These are phyloP conservation scores for Acacia melanoxylon DNA, from an alignment of 306 rosid species.

Conservation along the genomic window DNA sequence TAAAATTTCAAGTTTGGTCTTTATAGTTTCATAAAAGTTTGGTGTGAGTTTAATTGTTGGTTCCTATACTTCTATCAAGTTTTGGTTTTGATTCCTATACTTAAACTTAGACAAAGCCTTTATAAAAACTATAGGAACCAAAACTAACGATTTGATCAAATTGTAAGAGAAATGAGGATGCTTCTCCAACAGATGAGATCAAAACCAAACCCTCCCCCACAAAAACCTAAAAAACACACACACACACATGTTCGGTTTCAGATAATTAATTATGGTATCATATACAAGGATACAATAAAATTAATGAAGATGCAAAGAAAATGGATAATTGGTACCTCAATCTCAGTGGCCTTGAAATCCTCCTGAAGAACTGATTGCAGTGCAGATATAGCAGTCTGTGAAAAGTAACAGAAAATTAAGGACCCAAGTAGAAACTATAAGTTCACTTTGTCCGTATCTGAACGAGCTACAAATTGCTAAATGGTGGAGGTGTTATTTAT, in stretches of 20 bases:
- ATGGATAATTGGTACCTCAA: slow-evolving; percentile 64
- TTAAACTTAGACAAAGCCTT: too few relatives aligned
- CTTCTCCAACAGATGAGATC: neutral
- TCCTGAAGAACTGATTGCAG: slow-evolving; percentile 98
- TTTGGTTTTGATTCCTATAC: too few relatives aligned
- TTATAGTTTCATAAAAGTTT: too few relatives aligned
- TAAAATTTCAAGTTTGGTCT: too few relatives aligned
- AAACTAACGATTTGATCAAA: too few relatives aligned
- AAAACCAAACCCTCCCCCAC: too few relatives aligned
- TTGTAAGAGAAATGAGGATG: neutral
- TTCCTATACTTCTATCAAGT: too few relatives aligned
- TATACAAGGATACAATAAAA: neutral
- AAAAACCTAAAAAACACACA: neutral
- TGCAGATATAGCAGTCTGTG: slow-evolving; percentile 93
- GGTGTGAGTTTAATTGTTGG: too few relatives aligned
- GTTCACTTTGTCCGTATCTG: neutral
- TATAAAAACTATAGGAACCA: too few relatives aligned
- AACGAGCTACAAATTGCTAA: neutral
- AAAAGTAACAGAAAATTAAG: slow-evolving; percentile 20
- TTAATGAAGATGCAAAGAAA: neutral
- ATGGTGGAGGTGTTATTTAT: neutral
- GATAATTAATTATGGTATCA: neutral
- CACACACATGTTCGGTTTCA: neutral
- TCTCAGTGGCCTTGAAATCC: slow-evolving; percentile 96
- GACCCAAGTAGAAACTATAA: neutral